phyloP scores from a whole-genome alignment of 805 yeast genomes.

The Yarrowia osloensis region DNA sequence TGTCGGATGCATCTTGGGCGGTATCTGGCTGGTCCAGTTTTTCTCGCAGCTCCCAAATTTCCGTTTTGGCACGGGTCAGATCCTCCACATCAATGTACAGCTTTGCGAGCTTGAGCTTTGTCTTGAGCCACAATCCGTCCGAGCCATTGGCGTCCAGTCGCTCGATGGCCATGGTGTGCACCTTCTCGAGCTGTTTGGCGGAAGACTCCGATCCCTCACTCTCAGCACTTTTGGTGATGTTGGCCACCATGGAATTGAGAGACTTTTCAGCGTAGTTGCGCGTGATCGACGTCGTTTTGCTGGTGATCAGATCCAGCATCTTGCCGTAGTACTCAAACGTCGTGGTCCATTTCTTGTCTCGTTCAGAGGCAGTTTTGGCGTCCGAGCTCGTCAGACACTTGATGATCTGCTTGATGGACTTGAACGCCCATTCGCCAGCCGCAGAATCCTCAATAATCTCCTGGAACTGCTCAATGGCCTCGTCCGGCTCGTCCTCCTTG shows the following conservation, averaged over 20 bases:
- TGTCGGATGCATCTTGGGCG: constrained; percentile 34
- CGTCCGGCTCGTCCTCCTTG: constrained; percentile 42
- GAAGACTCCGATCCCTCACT: constrained; percentile 24
- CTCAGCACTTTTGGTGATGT: constrained; percentile 35
- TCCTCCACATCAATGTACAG: constrained; percentile 39
- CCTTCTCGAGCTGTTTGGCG: constrained; percentile 35
- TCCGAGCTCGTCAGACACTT: constrained; percentile 38
- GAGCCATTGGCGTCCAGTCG: constrained; percentile 37
- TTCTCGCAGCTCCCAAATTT: constrained; percentile 15
- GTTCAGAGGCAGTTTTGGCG: constrained; percentile 21
- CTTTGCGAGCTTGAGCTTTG: constrained; percentile 41
- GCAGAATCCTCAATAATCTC: constrained; percentile 39
- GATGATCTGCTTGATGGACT: constrained; percentile 43
- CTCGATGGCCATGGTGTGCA: constrained; percentile 38
- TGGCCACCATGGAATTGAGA: constrained; percentile 41
- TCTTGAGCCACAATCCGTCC: constrained; percentile 41
- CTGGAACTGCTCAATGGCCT: constrained; percentile 41
- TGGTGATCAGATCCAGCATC: constrained; percentile 34
- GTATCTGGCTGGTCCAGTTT: constrained; percentile 26
- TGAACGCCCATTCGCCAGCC: constrained; percentile 41
- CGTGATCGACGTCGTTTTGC: constrained; percentile 34
- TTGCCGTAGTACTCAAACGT: constrained; percentile 36
- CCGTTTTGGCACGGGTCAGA: constrained; percentile 33
- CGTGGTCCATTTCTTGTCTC: constrained; percentile 33
- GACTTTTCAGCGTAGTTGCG: constrained; percentile 44